Evolutionary conservation across 2,329 filamentous ascomycete species (phyloP).

Genomic region (Fusarium denticulatum): DNA sequence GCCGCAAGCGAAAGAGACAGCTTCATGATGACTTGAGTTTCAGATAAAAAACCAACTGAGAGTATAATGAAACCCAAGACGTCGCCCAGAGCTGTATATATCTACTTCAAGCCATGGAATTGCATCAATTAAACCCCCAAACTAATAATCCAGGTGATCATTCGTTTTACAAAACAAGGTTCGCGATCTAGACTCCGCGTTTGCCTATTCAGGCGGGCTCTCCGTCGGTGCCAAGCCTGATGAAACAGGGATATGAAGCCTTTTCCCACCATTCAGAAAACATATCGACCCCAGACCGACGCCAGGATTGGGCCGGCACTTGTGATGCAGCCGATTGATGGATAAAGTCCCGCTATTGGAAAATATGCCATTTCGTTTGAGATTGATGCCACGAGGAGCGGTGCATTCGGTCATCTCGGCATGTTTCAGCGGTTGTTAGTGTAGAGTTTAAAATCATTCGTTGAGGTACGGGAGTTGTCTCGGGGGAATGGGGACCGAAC

Average conservation of each 20-base stretch:
- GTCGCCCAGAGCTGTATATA: conserved; percentile 13
- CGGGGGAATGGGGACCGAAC: background rate
- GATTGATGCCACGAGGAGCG: background rate
- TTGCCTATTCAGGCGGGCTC: conserved; percentile 11
- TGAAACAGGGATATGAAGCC: background rate
- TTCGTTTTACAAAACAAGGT: conserved; percentile 15
- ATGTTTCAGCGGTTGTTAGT: background rate
- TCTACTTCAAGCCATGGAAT: background rate
- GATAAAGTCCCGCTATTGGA: background rate
- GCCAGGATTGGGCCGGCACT: conserved; percentile 5
- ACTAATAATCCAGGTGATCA: background rate
- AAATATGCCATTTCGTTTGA: background rate
- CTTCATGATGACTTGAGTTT: conserved; percentile 34
- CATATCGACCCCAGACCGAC: background rate
- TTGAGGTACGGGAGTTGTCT: background rate
- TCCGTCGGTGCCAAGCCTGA: background rate
- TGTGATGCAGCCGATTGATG: conserved; percentile 24
- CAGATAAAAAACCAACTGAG: background rate
- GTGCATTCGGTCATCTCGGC: background rate
- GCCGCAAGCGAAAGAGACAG: conserved; percentile 27
- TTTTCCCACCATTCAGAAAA: conserved; percentile 30
- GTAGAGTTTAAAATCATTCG: background rate
- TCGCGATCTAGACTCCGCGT: conserved; percentile 18
- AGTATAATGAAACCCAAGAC: background rate
- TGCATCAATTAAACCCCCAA: background rate